Evolutionary conservation across 345 rosid genomes (phyloP).

Genomic region (Chamaenerion angustifolium): DNA sequence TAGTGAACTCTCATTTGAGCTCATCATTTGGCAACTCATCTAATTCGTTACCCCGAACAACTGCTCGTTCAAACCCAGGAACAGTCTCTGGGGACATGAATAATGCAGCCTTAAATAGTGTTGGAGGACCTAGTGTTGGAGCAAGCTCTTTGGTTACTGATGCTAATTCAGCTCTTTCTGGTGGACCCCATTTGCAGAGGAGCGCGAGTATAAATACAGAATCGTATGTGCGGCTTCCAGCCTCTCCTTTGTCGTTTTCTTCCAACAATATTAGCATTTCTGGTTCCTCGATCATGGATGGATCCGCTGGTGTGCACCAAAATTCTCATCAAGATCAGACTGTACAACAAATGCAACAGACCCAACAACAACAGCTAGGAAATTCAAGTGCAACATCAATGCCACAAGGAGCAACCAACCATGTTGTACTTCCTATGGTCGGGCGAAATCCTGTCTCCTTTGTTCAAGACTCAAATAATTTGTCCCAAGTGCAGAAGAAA

Average conservation of each 20-base stretch:
- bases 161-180: constrained; percentile 88
- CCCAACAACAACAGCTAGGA: constrained; percentile 53
- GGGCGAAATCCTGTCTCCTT: constrained; percentile 48
- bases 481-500: constrained; percentile 65
- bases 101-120: constrained; percentile 64
- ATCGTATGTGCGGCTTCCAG: constrained; percentile 89
- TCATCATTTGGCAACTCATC: constrained; percentile 72
- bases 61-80: constrained; percentile 53
- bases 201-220: constrained; percentile 92
- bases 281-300: constrained; percentile 77
- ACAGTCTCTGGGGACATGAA: constrained; percentile 75
- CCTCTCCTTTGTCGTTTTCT: constrained; percentile 83
- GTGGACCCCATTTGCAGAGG: constrained; percentile 82
- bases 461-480: constrained; percentile 56
- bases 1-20: constrained; percentile 75
- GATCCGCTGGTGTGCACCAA: constrained; percentile 65
- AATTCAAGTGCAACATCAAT: constrained; percentile 67
- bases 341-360: constrained; percentile 43
- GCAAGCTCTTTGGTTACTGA: constrained; percentile 93
- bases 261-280: constrained; percentile 89
- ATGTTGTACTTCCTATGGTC: constrained; percentile 45
- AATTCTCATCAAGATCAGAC: constrained; percentile 49
- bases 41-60: constrained; percentile 52
- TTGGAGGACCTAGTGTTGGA: constrained; percentile 80
- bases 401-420: constrained; percentile 50